These are phyloP conservation scores for Puccinia hordei DNA, from an alignment of 1,284 basidiomycete genomes.

Conservation along the genomic window DNA sequence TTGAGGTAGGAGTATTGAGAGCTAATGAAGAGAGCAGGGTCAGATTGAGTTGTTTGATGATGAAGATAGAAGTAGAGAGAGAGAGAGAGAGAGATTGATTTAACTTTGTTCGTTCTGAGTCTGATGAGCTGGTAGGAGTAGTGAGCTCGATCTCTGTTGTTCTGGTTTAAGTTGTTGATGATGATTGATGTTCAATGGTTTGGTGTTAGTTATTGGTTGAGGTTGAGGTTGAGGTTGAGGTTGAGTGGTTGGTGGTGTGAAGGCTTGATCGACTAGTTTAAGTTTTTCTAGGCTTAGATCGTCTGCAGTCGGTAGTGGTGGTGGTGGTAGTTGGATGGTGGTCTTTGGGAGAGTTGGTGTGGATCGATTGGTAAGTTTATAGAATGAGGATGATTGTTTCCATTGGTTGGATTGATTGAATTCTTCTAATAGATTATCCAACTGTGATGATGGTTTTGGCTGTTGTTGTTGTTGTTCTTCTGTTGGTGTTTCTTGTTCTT, in stretches of 20 bases:
- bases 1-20: not conserved
- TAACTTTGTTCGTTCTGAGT: not conserved
- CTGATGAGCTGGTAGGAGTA: not conserved
- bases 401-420: not conserved
- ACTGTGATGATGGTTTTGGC: not conserved
- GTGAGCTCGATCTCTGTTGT: not conserved
- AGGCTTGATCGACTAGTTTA: conserved; percentile 12
- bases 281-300: conserved; percentile 20
- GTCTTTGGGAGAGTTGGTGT: not conserved
- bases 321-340: not conserved
- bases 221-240: too few species aligned
- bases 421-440: not conserved
- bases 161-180: not conserved
- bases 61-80: not conserved
- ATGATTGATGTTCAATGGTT: not conserved
- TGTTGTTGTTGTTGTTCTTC: not conserved
- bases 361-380: conserved; percentile 1
- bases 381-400: conserved; percentile 5
- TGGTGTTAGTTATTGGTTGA: not conserved
- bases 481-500: not conserved
- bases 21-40: not conserved
- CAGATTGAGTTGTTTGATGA: too few species aligned
- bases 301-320: conserved; percentile 9
- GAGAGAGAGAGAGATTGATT: not conserved
- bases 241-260: conserved; percentile 16